phyloP scores from a whole-genome alignment of 2,329 filamentous ascomycete genomes.

The Talaromyces sp. region DNA sequence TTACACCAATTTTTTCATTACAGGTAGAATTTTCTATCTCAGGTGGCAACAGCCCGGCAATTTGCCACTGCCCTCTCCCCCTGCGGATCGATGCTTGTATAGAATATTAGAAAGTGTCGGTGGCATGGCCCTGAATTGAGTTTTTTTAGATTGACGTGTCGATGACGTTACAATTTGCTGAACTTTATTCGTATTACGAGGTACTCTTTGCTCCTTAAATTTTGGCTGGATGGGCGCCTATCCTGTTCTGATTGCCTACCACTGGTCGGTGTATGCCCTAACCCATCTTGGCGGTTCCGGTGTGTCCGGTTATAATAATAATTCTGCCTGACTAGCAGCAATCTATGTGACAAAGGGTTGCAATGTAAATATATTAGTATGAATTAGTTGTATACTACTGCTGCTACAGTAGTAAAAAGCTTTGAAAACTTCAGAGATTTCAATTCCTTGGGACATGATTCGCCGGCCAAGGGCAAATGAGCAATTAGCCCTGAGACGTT shows the following conservation, averaged over 20 bases:
- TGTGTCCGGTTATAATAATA: too few relatives aligned
- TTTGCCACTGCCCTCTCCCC: not conserved
- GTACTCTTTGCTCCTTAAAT: not conserved
- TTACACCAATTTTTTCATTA: too few relatives aligned
- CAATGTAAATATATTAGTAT: not conserved
- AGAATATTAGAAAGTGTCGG: not conserved
- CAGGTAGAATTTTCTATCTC: too few relatives aligned
- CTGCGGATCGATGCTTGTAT: not conserved
- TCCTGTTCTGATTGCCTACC: not conserved
- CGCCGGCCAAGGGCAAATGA: not conserved
- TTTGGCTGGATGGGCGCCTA: not conserved
- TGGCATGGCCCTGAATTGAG: not conserved
- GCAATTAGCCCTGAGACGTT: not conserved
- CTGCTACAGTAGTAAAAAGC: not conserved
- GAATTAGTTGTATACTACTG: too few relatives aligned
- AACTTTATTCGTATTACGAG: not conserved
- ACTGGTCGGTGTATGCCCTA: not conserved
- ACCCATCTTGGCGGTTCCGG: not conserved
- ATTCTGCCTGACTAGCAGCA: too few relatives aligned
- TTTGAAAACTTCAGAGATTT: not conserved
- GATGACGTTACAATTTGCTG: not conserved
- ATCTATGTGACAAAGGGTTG: not conserved
- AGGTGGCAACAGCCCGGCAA: not conserved
- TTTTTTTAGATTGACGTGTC: not conserved
- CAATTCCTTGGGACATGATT: not conserved